Conservation (phyloP, 1,284 basidiomycete species). For the Apiotrichum gracile region DNA sequence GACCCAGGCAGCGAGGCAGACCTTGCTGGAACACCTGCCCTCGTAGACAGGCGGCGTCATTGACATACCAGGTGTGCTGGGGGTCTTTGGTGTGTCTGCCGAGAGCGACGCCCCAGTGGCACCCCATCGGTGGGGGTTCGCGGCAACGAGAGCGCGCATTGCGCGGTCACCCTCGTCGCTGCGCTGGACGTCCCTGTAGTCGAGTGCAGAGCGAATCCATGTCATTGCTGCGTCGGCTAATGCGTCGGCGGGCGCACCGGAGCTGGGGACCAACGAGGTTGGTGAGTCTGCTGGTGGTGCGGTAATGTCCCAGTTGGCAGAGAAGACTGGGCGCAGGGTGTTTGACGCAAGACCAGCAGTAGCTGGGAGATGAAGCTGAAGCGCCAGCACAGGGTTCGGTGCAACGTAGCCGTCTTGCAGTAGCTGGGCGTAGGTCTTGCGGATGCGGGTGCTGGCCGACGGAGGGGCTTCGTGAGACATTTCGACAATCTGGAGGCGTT, state of each 20-base stretch:
- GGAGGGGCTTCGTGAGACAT: slow-evolving; percentile 33
- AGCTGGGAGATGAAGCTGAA: slow-evolving; percentile 30
- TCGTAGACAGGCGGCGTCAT: slow-evolving; percentile 30
- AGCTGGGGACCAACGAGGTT: background rate
- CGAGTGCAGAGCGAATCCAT: slow-evolving; percentile 33
- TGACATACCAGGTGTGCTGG: slow-evolving; percentile 53
- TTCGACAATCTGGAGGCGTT: slow-evolving; percentile 39
- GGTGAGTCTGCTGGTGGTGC: background rate
- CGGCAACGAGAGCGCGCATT: background rate
- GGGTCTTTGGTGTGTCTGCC: slow-evolving; percentile 58
- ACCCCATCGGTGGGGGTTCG: slow-evolving; percentile 5
- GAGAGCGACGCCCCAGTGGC: slow-evolving; percentile 1
- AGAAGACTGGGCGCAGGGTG: slow-evolving; percentile 7
- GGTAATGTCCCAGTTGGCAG: background rate
- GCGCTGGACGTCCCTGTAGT: slow-evolving; percentile 28
- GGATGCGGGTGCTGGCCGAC: slow-evolving; percentile 18
- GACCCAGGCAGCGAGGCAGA: slow-evolving; percentile 11
- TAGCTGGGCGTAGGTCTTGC: slow-evolving; percentile 31
- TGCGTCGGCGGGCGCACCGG: slow-evolving; percentile 15
- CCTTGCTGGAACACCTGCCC: background rate
- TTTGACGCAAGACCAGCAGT: slow-evolving; percentile 7
- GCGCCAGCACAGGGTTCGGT: slow-evolving; percentile 27
- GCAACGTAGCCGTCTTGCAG: slow-evolving; percentile 35
- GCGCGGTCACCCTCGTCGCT: slow-evolving; percentile 6
- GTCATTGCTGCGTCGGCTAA: slow-evolving; percentile 25